Percentiles rank a stretch among this genome's conserved stretches.
Conservation (phyloP, 148 eudicot genomes). For the Mesembryanthemum crystallinum region DNA sequence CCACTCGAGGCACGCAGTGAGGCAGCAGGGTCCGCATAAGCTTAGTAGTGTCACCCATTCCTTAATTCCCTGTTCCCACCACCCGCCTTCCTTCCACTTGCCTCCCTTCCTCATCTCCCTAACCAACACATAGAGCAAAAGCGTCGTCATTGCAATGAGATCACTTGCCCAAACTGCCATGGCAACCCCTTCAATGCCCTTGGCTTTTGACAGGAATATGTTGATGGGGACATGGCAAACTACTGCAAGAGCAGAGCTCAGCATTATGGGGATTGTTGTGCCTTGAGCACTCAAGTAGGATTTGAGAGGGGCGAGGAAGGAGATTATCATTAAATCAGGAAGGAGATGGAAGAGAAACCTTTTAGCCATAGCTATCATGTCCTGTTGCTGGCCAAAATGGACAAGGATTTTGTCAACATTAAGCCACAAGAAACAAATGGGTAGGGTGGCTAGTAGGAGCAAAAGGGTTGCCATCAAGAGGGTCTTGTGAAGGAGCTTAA, state of each 20-base stretch:
- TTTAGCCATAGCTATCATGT: conserved; percentile 49
- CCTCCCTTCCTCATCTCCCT: conserved; percentile 46
- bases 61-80: conserved; percentile 58
- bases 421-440: conserved; percentile 71
- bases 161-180: conserved; percentile 75
- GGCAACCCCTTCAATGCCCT: conserved; percentile 67
- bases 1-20: conserved; percentile 87
- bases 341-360: conserved; percentile 53
- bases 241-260: conserved; percentile 51
- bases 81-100: conserved; percentile 64
- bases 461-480: conserved; percentile 59
- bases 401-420: conserved; percentile 57
- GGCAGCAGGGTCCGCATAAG: conserved; percentile 67
- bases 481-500: conserved; percentile 72
- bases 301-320: conserved; percentile 67
- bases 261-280: conserved; percentile 57
- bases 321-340: conserved; percentile 62
- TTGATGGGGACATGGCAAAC: conserved; percentile 66
- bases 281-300: conserved; percentile 77
- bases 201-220: conserved; percentile 45
- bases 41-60: conserved; percentile 57
- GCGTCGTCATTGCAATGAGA: conserved; percentile 36
- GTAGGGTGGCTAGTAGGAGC: conserved; percentile 45
- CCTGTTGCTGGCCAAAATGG: conserved; percentile 62
- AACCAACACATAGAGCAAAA: conserved; percentile 34